Evolutionary conservation across 495 filamentous ascomycete species (phyloP).

Genomic region (Hypomontagnella monticulosa): DNA sequence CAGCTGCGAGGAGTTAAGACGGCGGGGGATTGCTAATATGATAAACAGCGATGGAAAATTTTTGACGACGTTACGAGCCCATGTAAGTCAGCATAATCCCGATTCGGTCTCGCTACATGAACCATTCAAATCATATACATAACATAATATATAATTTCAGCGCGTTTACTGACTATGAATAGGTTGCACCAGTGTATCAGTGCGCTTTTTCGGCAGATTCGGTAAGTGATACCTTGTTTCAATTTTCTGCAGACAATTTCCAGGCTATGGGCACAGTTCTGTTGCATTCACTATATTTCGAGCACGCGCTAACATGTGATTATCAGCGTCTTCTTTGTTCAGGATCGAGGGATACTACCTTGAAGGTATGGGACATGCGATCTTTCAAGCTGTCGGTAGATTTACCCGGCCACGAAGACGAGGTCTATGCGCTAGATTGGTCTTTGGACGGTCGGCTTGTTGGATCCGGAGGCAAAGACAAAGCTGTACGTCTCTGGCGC

Average conservation of each 20-base stretch:
- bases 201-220: slow-evolving; percentile 91
- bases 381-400: slow-evolving; percentile 84
- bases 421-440: slow-evolving; percentile 94
- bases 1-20: background rate
- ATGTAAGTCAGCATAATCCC: slow-evolving; percentile 58
- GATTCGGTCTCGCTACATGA: background rate
- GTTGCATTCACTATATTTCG: background rate
- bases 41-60: slow-evolving; percentile 72
- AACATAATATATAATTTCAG: background rate
- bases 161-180: slow-evolving; percentile 22
- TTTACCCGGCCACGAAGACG: slow-evolving; percentile 92
- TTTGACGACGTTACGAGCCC: slow-evolving; percentile 84
- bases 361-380: slow-evolving; percentile 93
- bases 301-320: slow-evolving; percentile 30
- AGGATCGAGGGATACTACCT: slow-evolving; percentile 87
- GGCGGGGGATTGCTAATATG: slow-evolving; percentile 24
- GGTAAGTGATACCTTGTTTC: slow-evolving; percentile 27
- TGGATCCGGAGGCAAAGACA: slow-evolving; percentile 92
- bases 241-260: slow-evolving; percentile 2
- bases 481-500: slow-evolving; percentile 86
- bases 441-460: slow-evolving; percentile 85
- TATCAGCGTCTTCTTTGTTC: slow-evolving; percentile 75
- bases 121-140: background rate
- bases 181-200: slow-evolving; percentile 86
- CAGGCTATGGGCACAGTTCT: background rate